Base-by-base conservation (phyloP, 2,329 filamentous ascomycete genomes). In the Arthrobotrys megalospora region DNA sequence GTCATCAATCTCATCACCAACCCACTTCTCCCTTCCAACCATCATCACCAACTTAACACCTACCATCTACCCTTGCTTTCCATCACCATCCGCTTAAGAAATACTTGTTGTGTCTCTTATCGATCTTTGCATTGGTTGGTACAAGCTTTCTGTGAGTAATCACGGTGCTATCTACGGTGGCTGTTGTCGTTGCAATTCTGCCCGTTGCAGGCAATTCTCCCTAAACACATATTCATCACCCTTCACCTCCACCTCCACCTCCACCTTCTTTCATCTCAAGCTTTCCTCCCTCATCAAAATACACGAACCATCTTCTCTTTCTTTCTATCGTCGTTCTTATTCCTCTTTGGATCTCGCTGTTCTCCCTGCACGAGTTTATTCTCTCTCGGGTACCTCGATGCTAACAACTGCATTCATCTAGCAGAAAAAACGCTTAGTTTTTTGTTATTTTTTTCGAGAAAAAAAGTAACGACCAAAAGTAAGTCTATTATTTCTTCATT, bases 391-490 rank as follows among this genome's bases (percentile, higher is more conserved):
- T 71, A 65, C 62, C 41, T 43, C 50, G 43, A 65, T 60, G 66
- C 73, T 77, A 45, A 77, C 60, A 48, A 70, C 50, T 41, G 63
- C 60, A 62, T 19, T 68, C 38, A 8, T n/a, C 58, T 36, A 45
- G 8, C 34, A 66, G 50, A 66, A 16, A 2, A 32, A 48, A 64
- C 43, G 8, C 12, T 48, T 6, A 28, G 28, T 78, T 78, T 78
- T 67, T 78, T 47, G 50, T 72, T 72, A 63, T 68, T 78, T 78
- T 78, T 68, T 68, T 47, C 36, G 16, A 53, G 47, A 52, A 28
- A 75, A 72, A 78, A 78, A 78, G 71, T 78, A 78, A 72, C 75
- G 11, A 24, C 34, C 12, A 11, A 16, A 71, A 72, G 75, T 78
- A 62, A 78, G 75, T 72, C 48, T 64, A 12, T n/a, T 43, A 21